Evolutionary conservation across 257 asterid species (phyloP), one percentile per base, ranked within the genome.

Genomic region (Leptodermis oblonga): DNA sequence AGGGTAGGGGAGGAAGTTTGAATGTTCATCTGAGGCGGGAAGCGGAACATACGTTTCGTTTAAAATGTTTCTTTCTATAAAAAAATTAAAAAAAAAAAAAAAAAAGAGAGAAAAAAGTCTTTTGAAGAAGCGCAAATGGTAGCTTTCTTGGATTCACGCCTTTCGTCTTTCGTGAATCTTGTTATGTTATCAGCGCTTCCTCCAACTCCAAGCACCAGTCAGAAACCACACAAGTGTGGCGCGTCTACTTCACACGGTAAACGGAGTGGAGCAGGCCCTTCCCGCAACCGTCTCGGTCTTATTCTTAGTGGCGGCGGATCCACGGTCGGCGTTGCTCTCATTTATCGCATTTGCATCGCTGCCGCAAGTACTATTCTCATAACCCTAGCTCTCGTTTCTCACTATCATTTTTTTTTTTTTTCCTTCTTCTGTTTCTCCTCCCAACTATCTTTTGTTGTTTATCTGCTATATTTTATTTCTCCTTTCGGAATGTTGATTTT

Each of bases 241-340:
- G 54, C 54, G 54, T 48, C 25, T 20, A 4, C 25, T 48, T 20
- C 54, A 48, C 54, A 3, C 65, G 22, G 14, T 14, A 18, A 5
- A 39, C 36, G 42, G 42, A 70, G 74, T 17, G 33, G 45, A 42
- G 45, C 31, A 58, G 43, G 36, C 43, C 45, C 37, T 41, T 34
- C 56, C 9, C 17, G 66, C 46, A 22, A 62, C 25, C 67, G 59
- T 58, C 33, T 43, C 33, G 31, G 58, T 42, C 39, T 36, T 26
- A 54, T 9, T 68, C 54, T 3, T 48, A 55, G 62, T 56, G 25
- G 56, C 28, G 1, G 73, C 43, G 42, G 67, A 69, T 69, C 67
- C 36, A 56, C 67, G 55, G 46, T 25, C 41, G 31, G 28, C 72
- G 18, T 31, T 15, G 7, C 20, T 53, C 28, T 36, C 39, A 25